Conservation (phyloP, 495 filamentous ascomycete species). For the Chaetomium fimeti region DNA sequence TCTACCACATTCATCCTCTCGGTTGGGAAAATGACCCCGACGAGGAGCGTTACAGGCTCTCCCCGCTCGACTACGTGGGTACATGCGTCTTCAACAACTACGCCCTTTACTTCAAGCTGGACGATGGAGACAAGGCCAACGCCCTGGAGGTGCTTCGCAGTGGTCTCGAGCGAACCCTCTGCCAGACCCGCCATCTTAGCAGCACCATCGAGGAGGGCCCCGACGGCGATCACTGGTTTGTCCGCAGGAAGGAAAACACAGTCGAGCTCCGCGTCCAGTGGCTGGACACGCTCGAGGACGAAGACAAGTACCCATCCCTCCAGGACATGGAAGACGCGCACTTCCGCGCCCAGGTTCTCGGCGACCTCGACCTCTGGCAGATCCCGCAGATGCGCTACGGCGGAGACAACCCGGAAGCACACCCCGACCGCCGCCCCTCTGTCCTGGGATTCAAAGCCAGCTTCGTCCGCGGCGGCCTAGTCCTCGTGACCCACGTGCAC, state of each 20-base stretch:
- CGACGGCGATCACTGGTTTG: neutral
- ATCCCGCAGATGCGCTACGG: neutral
- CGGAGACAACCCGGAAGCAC: neutral
- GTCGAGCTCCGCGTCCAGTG: conserved; percentile 2
- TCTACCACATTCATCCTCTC: neutral
- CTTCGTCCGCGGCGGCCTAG: neutral
- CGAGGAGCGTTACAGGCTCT: neutral
- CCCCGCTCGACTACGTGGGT: neutral
- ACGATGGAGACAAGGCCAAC: neutral
- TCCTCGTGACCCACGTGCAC: neutral
- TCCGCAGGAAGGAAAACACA: neutral
- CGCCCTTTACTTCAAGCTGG: neutral
- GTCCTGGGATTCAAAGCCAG: neutral
- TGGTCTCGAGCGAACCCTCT: neutral
- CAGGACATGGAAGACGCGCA: neutral
- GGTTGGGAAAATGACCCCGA: neutral
- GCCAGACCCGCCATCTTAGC: neutral
- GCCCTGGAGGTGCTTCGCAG: neutral
- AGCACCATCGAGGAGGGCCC: neutral
- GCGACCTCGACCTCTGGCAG: neutral
- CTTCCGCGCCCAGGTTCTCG: neutral
- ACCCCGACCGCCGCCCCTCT: neutral
- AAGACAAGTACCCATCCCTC: neutral
- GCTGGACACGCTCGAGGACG: neutral
- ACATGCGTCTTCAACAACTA: neutral